phyloP scores from a whole-genome alignment of 2,329 filamentous ascomycete genomes.

The Pseudogymnoascus sp. region DNA sequence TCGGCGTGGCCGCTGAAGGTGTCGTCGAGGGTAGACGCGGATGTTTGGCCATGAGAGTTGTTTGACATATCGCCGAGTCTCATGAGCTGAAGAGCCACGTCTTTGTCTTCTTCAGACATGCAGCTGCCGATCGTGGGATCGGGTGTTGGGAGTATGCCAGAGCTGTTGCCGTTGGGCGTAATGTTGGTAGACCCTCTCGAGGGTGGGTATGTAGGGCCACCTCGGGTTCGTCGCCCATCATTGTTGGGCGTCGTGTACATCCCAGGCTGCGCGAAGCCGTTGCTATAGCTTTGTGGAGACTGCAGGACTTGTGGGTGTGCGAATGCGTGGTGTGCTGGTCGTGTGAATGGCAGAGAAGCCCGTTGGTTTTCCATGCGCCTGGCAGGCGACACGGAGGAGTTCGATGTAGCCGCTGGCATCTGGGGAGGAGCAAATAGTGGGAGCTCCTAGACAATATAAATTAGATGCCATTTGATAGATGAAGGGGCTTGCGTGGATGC shows the following conservation, averaged over 20 bases:
- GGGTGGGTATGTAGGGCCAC: constrained; percentile 48
- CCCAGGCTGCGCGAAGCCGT: constrained; percentile 43
- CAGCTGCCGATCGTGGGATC: constrained; percentile 96
- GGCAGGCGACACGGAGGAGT: constrained; percentile 90
- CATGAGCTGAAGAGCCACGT: constrained; percentile 95
- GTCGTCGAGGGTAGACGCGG: constrained; percentile 87
- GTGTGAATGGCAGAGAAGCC: constrained; percentile 65
- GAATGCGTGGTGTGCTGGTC: constrained; percentile 71
- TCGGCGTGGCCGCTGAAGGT: constrained; percentile 87
- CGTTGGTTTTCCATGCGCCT: constrained; percentile 67
- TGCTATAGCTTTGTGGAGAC: constrained; percentile 69
- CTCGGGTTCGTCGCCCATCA: constrained; percentile 57
- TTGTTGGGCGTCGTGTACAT: constrained; percentile 55
- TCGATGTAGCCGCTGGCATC: constrained; percentile 90
- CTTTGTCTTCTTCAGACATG: constrained; percentile 88
- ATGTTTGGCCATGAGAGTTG: constrained; percentile 85
- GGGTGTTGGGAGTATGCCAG: constrained; percentile 75
- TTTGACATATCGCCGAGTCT: constrained; percentile 89
- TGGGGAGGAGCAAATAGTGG: constrained; percentile 91
- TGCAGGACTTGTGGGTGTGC: constrained; percentile 68
- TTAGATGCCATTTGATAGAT: constrained; percentile 7
- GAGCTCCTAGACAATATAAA: constrained; percentile 58
- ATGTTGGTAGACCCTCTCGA: constrained; percentile 32
- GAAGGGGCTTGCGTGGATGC: background rate
- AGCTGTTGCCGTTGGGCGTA: constrained; percentile 34